Conservation (phyloP, 2,329 filamentous ascomycete genomes). For the Cladosporium sp. region DNA sequence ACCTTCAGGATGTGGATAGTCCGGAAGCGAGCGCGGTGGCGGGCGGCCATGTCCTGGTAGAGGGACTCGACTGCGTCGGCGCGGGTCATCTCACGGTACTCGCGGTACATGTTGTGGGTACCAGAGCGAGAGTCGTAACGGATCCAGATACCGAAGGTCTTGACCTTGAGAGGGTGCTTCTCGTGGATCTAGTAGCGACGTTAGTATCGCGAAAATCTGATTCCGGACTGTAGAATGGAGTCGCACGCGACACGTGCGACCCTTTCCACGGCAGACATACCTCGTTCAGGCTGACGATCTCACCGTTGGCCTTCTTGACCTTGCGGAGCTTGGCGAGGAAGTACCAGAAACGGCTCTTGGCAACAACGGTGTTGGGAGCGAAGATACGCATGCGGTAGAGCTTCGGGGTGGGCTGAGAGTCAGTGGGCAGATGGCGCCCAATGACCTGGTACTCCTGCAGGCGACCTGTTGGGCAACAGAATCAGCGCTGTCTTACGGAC, state of each 20-base stretch:
- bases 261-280: conserved; percentile 50
- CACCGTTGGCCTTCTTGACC: conserved; percentile 99
- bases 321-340: conserved; percentile 98
- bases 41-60: conserved; percentile 99
- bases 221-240: neutral
- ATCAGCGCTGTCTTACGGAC: conserved; percentile 33
- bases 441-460: conserved; percentile 99
- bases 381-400: conserved; percentile 99
- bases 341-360: conserved; percentile 99
- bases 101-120: conserved; percentile 99
- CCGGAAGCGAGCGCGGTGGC: conserved; percentile 96
- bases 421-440: conserved; percentile 96
- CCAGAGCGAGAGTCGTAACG: conserved; percentile 99
- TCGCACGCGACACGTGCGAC: too few species aligned
- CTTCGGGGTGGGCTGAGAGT: conserved; percentile 93
- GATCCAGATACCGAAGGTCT: conserved; percentile 99
- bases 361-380: conserved; percentile 93
- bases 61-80: conserved; percentile 91
- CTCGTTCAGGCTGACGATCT: conserved; percentile 96
- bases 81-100: conserved; percentile 98
- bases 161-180: conserved; percentile 99
- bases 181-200: conserved; percentile 67
- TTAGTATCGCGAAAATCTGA: neutral
- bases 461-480: conserved; percentile 64
- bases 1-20: conserved; percentile 99